Percentiles rank a stretch among this genome's conserved stretches.
Evolutionary conservation across 176 grass and related monocot species (phyloP).

Genomic region (Lolium multiflorum): DNA sequence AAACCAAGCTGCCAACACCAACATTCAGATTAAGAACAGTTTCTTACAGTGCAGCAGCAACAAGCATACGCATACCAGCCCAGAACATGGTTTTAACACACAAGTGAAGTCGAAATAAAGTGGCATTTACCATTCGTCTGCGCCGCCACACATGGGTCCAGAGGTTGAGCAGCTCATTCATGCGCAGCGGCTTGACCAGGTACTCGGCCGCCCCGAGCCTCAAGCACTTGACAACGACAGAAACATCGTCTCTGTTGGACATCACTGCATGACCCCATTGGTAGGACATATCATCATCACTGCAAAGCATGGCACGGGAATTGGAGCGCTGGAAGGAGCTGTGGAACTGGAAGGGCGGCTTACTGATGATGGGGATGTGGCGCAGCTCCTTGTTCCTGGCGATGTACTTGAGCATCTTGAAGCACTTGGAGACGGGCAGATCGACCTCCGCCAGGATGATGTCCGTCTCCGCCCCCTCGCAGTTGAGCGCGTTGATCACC

Average conservation of each 20-base stretch:
- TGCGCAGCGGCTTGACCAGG: conserved; percentile 91
- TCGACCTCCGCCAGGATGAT: conserved; percentile 93
- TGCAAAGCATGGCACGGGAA: not conserved
- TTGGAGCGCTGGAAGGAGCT: too few species aligned
- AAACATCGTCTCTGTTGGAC: conserved; percentile 89
- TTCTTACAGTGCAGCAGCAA: not conserved
- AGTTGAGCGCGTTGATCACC: conserved; percentile 81
- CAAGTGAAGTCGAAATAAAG: conserved; percentile 37
- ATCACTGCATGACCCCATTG: conserved; percentile 66
- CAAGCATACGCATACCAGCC: conserved; percentile 17
- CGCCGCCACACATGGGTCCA: conserved; percentile 97
- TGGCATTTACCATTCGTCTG: conserved; percentile 69
- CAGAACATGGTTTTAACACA: conserved; percentile 43
- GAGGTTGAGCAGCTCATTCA: conserved; percentile 87
- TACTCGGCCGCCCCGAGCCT: conserved; percentile 89
- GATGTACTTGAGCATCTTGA: conserved; percentile 99
- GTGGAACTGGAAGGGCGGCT: conserved; percentile 27
- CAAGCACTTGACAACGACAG: conserved; percentile 95
- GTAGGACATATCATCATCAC: conserved; percentile 10
- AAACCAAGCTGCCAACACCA: conserved; percentile 77
- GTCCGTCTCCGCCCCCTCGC: conserved; percentile 74
- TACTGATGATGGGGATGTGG: conserved; percentile 96
- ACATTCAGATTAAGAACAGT: conserved; percentile 4
- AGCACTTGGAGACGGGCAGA: conserved; percentile 83
- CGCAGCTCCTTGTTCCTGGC: conserved; percentile 79